Evolutionary conservation across 1,139 yeast genomes (phyloP).

Genomic region (Eremothecium coryli): DNA sequence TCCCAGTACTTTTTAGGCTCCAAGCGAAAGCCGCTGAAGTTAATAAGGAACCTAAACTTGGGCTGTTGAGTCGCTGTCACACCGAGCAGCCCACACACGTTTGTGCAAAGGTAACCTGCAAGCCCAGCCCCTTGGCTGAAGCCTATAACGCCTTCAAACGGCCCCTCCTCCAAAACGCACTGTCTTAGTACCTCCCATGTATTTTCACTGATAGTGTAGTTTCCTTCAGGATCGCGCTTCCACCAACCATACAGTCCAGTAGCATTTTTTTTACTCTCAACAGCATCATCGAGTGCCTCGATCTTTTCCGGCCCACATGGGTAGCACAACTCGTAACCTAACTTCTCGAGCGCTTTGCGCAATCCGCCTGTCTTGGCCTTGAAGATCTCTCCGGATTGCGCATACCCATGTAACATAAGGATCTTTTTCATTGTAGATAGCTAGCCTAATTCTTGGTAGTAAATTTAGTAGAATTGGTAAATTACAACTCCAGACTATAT

Average conservation of each 20-base stretch:
- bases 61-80: slow-evolving; percentile 31
- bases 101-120: slow-evolving; percentile 48
- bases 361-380: slow-evolving; percentile 72
- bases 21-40: slow-evolving; percentile 70
- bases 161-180: slow-evolving; percentile 46
- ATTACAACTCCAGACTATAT: no score
- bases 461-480: no score
- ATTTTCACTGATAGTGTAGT: slow-evolving; percentile 20
- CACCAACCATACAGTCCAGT: slow-evolving; percentile 28
- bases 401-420: slow-evolving; percentile 49
- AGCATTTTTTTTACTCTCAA: slow-evolving; percentile 9
- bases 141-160: slow-evolving; percentile 79
- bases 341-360: slow-evolving; percentile 54
- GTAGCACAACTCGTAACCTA: slow-evolving; percentile 61
- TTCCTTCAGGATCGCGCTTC: slow-evolving; percentile 19
- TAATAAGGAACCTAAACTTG: slow-evolving; percentile 56
- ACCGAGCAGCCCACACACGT: slow-evolving; percentile 31
- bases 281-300: slow-evolving; percentile 7
- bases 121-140: slow-evolving; percentile 92
- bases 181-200: slow-evolving; percentile 22
- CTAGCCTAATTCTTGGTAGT: no score
- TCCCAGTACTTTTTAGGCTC: slow-evolving; percentile 44
- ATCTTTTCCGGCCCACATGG: slow-evolving; percentile 52
- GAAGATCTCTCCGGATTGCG: slow-evolving; percentile 63
- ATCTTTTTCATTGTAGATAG: slow-evolving; percentile 25